Conservation (phyloP, 192 early-diverging fungal species). For the Coemansia sp. region DNA sequence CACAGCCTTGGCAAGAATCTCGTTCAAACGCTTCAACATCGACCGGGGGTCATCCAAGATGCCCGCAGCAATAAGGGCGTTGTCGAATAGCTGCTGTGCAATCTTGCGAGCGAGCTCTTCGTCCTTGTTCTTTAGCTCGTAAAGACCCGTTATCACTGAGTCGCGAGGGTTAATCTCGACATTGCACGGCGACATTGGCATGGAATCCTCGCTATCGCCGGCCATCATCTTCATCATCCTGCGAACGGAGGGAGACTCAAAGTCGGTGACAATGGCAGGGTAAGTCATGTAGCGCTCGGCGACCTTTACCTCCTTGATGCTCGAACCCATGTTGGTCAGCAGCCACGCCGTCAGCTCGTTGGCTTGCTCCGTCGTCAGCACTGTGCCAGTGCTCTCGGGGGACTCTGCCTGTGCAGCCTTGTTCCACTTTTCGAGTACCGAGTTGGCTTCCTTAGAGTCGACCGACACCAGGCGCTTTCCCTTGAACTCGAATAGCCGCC, state of each 20-base stretch:
- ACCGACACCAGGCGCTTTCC: constrained; percentile 71
- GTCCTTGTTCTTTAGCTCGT: constrained; percentile 59
- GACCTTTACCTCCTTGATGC: constrained; percentile 71
- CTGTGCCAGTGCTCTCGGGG: constrained; percentile 33
- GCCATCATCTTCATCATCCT: constrained; percentile 62
- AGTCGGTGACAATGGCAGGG: constrained; percentile 76
- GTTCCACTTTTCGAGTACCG: constrained; percentile 68
- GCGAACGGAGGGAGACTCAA: constrained; percentile 73
- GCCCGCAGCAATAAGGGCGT: constrained; percentile 77
- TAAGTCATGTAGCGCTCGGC: constrained; percentile 72
- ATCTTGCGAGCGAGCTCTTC: constrained; percentile 70
- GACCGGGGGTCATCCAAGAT: constrained; percentile 76
- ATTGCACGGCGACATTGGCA: constrained; percentile 65
- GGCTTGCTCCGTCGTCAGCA: constrained; percentile 59
- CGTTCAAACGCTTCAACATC: constrained; percentile 78
- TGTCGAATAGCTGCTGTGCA: constrained; percentile 72
- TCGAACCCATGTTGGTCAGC: constrained; percentile 60
- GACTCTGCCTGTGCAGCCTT: constrained; percentile 59
- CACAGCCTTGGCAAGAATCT: constrained; percentile 37
- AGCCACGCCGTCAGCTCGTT: constrained; percentile 68
- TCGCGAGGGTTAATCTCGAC: constrained; percentile 78
- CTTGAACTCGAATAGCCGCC: constrained; percentile 72
- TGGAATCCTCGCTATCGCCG: constrained; percentile 33
- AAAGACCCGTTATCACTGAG: constrained; percentile 70
- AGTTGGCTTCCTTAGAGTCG: constrained; percentile 66